phyloP scores from a whole-genome alignment of 1,284 basidiomycete species.

The Trametes pubescens region DNA sequence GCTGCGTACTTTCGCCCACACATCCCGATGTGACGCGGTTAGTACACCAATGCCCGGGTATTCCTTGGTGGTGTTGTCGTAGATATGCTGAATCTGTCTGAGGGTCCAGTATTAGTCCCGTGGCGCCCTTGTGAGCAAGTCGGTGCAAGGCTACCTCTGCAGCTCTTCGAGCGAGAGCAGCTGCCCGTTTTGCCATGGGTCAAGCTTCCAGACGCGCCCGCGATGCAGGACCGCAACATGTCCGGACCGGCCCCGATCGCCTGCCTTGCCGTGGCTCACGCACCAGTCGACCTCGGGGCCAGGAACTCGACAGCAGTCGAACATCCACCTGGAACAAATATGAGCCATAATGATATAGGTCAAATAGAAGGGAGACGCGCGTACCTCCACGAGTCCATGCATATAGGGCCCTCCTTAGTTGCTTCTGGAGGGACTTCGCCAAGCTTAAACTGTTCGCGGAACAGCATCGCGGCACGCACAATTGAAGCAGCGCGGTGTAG shows the following conservation, averaged over 20 bases:
- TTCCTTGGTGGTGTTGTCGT: constrained; percentile 66
- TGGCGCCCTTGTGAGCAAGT: neutral
- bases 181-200: constrained; percentile 60
- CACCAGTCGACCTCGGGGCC: constrained; percentile 80
- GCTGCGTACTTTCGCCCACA: constrained; percentile 77
- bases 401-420: constrained; percentile 78
- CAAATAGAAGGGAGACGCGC: neutral
- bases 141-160: constrained; percentile 56
- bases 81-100: constrained; percentile 81
- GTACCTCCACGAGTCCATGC: constrained; percentile 90
- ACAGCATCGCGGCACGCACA: constrained; percentile 74
- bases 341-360: neutral
- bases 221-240: constrained; percentile 84
- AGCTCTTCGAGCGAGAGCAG: constrained; percentile 78
- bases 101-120: neutral
- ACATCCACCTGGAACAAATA: constrained; percentile 80
- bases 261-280: constrained; percentile 68
- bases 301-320: constrained; percentile 89
- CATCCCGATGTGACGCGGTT: constrained; percentile 81
- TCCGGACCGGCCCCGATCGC: constrained; percentile 70
- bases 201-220: constrained; percentile 81
- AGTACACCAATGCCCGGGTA: constrained; percentile 81
- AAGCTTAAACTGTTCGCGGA: constrained; percentile 70
- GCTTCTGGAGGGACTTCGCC: constrained; percentile 77
- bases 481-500: constrained; percentile 79